Percentiles rank a stretch among this genome's conserved stretches.
Evolutionary conservation across 768 basidiomycete genomes (phyloP).

Genomic region (Fomitopsis pulvina): DNA sequence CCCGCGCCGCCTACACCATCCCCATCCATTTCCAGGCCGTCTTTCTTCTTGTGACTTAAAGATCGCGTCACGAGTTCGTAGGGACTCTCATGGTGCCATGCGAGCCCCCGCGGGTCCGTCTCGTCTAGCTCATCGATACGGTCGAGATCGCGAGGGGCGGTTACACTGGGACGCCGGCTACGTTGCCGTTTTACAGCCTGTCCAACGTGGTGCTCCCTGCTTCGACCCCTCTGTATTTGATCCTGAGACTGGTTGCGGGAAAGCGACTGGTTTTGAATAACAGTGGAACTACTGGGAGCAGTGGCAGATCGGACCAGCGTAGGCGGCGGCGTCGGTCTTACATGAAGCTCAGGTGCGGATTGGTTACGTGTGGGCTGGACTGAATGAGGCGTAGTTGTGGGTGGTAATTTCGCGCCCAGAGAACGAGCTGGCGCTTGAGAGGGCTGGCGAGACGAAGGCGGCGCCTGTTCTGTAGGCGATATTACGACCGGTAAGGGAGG

Average conservation of each 20-base stretch:
- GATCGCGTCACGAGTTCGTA: slow-evolving; percentile 38
- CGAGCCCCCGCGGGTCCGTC: slow-evolving; percentile 57
- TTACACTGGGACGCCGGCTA: slow-evolving; percentile 20
- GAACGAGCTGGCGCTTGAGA: background rate
- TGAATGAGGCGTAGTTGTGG: slow-evolving; percentile 5
- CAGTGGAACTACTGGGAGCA: slow-evolving; percentile 5
- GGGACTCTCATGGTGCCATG: slow-evolving; percentile 66
- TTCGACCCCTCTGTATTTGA: background rate
- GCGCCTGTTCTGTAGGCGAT: background rate
- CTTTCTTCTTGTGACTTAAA: background rate
- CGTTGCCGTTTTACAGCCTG: slow-evolving; percentile 12
- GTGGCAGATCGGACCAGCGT: slow-evolving; percentile 13
- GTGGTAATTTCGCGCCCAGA: background rate
- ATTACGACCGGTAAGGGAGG: background rate
- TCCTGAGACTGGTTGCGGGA: background rate
- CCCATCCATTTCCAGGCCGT: background rate
- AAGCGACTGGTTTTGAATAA: background rate
- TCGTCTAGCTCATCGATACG: slow-evolving; percentile 76
- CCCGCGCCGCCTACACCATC: background rate
- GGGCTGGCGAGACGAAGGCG: background rate
- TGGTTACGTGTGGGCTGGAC: slow-evolving; percentile 7
- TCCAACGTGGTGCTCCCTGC: background rate
- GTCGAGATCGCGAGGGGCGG: slow-evolving; percentile 40
- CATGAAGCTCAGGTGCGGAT: slow-evolving; percentile 14
- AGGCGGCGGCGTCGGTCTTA: slow-evolving; percentile 5